A percentile compares a stretch with the other conserved stretches of the same genome.
These are phyloP conservation scores for Aurantiochytrium sp. DNA, from an alignment of 108 stramenopile genomes.

Conservation along the genomic window DNA sequence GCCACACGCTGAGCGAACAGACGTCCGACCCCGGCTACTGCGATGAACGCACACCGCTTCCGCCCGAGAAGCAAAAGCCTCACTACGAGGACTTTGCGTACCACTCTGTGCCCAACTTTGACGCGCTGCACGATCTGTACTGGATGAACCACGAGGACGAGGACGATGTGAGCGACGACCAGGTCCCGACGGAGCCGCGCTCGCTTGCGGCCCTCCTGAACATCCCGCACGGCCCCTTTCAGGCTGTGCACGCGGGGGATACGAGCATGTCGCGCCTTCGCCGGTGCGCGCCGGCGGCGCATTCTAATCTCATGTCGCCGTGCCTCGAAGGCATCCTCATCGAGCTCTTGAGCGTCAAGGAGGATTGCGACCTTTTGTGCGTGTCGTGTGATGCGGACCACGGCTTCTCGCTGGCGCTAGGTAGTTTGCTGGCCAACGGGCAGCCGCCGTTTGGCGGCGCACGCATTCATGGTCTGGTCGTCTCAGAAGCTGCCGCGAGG, in stretches of 20 bases:
- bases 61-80: neutral
- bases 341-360: neutral
- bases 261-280: neutral
- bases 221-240: neutral
- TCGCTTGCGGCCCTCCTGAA: constrained; percentile 6
- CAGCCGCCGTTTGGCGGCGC: neutral
- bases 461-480: neutral
- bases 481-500: neutral
- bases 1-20: neutral
- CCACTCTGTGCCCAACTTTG: neutral
- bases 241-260: neutral
- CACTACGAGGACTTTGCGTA: neutral
- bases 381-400: neutral
- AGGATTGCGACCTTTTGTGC: constrained; percentile 1
- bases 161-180: neutral
- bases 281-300: neutral
- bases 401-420: neutral
- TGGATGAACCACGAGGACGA: constrained; percentile 23
- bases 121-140: neutral
- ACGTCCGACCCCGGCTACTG: neutral
- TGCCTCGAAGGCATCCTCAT: constrained; percentile 22
- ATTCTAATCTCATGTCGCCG: neutral
- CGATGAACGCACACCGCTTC: neutral
- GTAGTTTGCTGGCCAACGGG: neutral
- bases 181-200: constrained; percentile 19